Evolutionary conservation across 2,329 filamentous ascomycete genomes (phyloP), one percentile per base, ranked within the genome.

Genomic region (Mycocentrospora acerina): DNA sequence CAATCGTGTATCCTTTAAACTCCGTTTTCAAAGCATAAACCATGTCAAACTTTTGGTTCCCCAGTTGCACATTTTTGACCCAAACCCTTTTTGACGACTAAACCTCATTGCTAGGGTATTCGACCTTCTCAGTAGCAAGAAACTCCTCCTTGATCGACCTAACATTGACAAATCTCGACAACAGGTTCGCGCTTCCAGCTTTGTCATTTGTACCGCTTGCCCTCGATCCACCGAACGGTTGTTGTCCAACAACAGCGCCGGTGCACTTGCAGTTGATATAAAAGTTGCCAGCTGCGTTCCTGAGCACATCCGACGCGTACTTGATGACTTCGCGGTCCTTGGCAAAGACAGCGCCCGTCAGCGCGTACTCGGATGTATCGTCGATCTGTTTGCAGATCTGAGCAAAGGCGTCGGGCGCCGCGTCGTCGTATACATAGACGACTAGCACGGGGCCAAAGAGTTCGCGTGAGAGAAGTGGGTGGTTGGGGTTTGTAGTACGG

Each of bases 181-280:
- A 52, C 48, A 80, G 51, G 39, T 71, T 77, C 36, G 73, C 69
- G 43, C 72, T 76, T 5, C 77, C 77, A 14, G 77, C 77, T 64
- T 80, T 80, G 58, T 80, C 77, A 45, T 80, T 79, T 15, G 77
- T 80, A 9, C 77, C 77, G 34, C 71, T 76, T 11, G 76, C 75
- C 42, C 77, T 68, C n/a, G 74, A 75, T 26, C 77, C 77, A 41
- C 77, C 77, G 46, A 75, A 75, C 3, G 73, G 71, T 51, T 76
- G 73, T 56, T 76, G 73, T 11, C 71, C 72, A 24, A 76, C 73
- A 16, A 73, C 70, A 6, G 71, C 67, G 22, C 64, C 77, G 3
- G 77, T 80, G 44, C 72, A 84, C 78, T 90, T 90, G 74, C 83
- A 86, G 72, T 90, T 91, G 70, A 91, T 77, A 71, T 91, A 91